These are phyloP conservation scores for Phlebiopsis gigantea DNA, from an alignment of 768 basidiomycete genomes.

Conservation along the genomic window DNA sequence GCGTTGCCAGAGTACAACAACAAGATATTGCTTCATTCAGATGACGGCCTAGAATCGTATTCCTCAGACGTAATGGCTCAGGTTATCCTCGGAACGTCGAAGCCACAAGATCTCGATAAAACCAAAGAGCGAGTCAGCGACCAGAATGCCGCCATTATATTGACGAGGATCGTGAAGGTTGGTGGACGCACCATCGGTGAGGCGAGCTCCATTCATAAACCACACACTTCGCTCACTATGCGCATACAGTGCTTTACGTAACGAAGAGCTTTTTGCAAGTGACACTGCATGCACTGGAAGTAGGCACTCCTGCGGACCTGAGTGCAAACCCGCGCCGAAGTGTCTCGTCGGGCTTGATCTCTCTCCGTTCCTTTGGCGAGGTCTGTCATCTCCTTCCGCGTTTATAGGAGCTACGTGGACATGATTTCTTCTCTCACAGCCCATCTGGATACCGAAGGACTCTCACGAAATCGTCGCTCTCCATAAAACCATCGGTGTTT, in stretches of 20 bases:
- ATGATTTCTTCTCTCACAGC: constrained; percentile 31
- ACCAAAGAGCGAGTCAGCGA: constrained; percentile 59
- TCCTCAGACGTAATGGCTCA: constrained; percentile 67
- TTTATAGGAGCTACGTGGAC: background rate
- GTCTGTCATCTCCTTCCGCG: constrained; percentile 34
- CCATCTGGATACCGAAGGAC: constrained; percentile 68
- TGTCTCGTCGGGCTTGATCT: constrained; percentile 24
- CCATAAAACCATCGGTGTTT: constrained; percentile 58
- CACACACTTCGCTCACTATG: background rate
- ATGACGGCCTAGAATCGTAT: constrained; percentile 55
- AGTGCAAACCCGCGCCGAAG: constrained; percentile 32
- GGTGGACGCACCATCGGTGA: constrained; percentile 53
- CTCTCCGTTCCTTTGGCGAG: constrained; percentile 62
- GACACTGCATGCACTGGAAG: constrained; percentile 59
- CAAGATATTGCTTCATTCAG: constrained; percentile 64
- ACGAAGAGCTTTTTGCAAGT: constrained; percentile 57
- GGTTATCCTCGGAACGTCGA: constrained; percentile 45
- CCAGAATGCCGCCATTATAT: constrained; percentile 49
- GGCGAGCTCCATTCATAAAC: constrained; percentile 17
- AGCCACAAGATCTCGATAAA: constrained; percentile 42
- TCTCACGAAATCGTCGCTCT: constrained; percentile 56
- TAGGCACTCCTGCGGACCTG: constrained; percentile 35
- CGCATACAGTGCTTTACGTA: constrained; percentile 59
- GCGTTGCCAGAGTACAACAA: constrained; percentile 52
- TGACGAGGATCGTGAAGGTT: constrained; percentile 53